Evolutionary conservation across 2,329 filamentous ascomycete species (phyloP).

Genomic region (Sphaerostilbella broomeana): DNA sequence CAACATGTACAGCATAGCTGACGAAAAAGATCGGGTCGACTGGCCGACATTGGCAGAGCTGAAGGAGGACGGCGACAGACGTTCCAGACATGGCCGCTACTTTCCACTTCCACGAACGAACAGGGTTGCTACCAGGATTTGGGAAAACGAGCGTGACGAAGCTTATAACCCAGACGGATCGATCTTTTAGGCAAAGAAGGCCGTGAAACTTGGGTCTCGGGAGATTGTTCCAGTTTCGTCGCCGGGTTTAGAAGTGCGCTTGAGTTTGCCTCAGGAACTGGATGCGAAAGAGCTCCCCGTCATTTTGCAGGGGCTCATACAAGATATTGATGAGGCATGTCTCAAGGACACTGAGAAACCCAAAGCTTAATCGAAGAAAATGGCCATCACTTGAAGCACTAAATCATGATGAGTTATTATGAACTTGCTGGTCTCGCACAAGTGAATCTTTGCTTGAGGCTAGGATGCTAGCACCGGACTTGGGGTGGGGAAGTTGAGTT

Average conservation of each 20-base stretch:
- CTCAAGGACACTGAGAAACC: too few species aligned
- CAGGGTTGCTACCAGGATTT: constrained; percentile 12
- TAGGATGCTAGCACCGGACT: too few species aligned
- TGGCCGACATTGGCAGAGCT: constrained; percentile 33
- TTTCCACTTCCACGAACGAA: constrained; percentile 28
- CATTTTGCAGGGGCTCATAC: constrained; percentile 6
- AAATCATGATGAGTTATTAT: too few species aligned
- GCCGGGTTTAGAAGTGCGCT: not conserved
- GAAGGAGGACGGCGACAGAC: constrained; percentile 30
- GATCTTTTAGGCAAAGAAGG: constrained; percentile 23
- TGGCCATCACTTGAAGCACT: too few species aligned
- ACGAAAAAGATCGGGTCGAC: constrained; percentile 16
- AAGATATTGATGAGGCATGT: constrained; percentile 13
- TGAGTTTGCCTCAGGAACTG: not conserved
- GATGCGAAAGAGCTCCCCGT: constrained; percentile 4
- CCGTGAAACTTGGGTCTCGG: constrained; percentile 18
- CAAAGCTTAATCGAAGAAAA: too few species aligned
- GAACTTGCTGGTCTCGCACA: too few species aligned
- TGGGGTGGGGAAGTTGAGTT: too few species aligned
- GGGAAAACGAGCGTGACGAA: constrained; percentile 8
- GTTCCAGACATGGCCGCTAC: constrained; percentile 22
- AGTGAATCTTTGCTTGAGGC: too few species aligned
- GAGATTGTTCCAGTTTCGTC: constrained; percentile 18
- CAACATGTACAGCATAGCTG: constrained; percentile 18
- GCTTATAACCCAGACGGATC: constrained; percentile 19